These are phyloP conservation scores for Cyclotella atomus DNA, from an alignment of 108 stramenopile species.

Conservation along the genomic window DNA sequence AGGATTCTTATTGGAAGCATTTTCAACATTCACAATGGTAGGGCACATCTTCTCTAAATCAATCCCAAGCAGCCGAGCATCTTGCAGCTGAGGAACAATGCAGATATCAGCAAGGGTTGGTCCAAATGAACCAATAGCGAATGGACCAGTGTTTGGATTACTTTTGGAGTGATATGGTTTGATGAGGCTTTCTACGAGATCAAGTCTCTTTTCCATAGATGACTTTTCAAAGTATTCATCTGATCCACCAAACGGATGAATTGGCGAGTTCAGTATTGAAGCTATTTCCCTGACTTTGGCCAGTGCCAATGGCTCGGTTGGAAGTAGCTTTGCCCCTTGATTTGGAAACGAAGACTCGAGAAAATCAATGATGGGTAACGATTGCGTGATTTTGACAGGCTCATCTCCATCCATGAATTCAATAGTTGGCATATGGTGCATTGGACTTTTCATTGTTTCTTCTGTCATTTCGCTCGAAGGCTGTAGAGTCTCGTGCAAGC, in stretches of 20 bases:
- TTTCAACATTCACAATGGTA: constrained; percentile 58
- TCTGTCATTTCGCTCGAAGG: constrained; percentile 46
- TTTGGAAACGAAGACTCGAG: constrained; percentile 69
- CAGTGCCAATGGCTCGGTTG: constrained; percentile 49
- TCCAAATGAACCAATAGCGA: constrained; percentile 63
- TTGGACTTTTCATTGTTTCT: constrained; percentile 55
- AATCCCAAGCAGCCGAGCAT: constrained; percentile 67
- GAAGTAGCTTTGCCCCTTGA: constrained; percentile 40
- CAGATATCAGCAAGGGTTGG: constrained; percentile 80
- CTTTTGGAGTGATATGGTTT: constrained; percentile 5
- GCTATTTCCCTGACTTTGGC: constrained; percentile 67
- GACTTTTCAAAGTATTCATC: constrained; percentile 55
- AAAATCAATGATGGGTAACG: constrained; percentile 82
- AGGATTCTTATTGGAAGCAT: constrained; percentile 52
- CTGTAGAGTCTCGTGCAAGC: constrained; percentile 53
- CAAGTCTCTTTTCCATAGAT: constrained; percentile 58
- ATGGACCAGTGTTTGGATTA: constrained; percentile 53
- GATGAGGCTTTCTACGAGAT: constrained; percentile 56
- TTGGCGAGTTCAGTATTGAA: constrained; percentile 63
- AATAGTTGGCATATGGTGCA: constrained; percentile 65
- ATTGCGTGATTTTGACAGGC: constrained; percentile 57
- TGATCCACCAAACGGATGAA: constrained; percentile 56
- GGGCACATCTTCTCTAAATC: constrained; percentile 64
- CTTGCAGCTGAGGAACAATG: constrained; percentile 72
- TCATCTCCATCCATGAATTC: constrained; percentile 56